Conservation (phyloP, 2,329 filamentous ascomycete species). For the Arthroderma sp. region DNA sequence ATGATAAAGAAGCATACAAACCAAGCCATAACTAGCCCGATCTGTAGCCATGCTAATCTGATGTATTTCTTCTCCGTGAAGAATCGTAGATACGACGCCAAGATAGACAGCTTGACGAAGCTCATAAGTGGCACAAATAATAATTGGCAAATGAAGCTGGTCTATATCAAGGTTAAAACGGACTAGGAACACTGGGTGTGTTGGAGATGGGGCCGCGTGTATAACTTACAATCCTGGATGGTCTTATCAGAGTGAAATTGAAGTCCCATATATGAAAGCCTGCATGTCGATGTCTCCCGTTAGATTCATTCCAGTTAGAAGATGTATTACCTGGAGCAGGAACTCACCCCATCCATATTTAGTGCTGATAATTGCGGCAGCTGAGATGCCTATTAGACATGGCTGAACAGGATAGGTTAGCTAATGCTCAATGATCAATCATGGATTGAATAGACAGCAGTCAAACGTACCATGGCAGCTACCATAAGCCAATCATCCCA, state of each 20-base stretch:
- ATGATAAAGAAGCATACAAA: conserved; percentile 13
- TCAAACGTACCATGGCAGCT: conserved; percentile 13
- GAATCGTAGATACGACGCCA: conserved; percentile 14
- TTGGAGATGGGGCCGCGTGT: neutral
- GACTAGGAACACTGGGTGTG: neutral
- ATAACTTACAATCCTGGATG: conserved; percentile 11
- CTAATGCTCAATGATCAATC: neutral
- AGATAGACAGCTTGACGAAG: conserved; percentile 14
- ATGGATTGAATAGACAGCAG: neutral
- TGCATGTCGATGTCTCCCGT: neutral
- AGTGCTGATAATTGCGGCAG: conserved; percentile 12
- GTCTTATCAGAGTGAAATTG: conserved; percentile 9
- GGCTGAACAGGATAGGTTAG: conserved; percentile 8
- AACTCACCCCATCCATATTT: conserved; percentile 16
- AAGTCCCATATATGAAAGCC: conserved; percentile 15
- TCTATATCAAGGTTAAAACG: conserved; percentile 7
- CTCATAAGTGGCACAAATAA: conserved; percentile 12
- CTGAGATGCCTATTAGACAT: conserved; percentile 10
- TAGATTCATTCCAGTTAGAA: neutral
- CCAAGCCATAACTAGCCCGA: conserved; percentile 11
- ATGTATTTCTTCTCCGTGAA: conserved; percentile 8
- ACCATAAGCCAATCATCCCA: conserved; percentile 17
- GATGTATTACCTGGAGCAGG: neutral
- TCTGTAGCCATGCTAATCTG: conserved; percentile 9
- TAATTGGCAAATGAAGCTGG: conserved; percentile 14